Evolutionary conservation across 1,139 yeast species (phyloP).

Genomic region (Geotrichum fermentans): DNA sequence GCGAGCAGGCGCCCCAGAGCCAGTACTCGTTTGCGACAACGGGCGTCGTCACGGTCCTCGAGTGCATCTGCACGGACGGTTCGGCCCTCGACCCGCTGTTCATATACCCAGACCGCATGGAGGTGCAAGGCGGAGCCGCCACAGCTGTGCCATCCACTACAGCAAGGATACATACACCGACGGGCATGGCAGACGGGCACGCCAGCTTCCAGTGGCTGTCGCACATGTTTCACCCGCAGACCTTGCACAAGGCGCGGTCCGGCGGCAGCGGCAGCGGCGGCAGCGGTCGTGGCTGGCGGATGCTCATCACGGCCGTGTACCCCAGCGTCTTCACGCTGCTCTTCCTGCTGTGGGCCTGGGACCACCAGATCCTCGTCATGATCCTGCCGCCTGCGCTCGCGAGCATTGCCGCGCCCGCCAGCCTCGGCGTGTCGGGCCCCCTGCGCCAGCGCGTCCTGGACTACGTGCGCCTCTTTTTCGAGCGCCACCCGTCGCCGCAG

Average conservation of each 20-base stretch:
- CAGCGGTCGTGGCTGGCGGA: background rate
- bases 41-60: background rate
- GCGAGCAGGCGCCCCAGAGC: background rate
- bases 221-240: background rate
- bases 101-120: background rate
- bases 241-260: background rate
- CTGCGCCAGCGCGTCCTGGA: background rate
- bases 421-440: background rate
- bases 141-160: background rate
- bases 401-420: background rate
- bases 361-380: conserved; percentile 3
- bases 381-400: background rate
- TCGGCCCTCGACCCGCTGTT: background rate
- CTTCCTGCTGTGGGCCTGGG: conserved; percentile 8
- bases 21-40: background rate
- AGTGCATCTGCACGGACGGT: conserved; percentile 10
- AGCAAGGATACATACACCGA: background rate
- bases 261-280: background rate
- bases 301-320: conserved; percentile 2
- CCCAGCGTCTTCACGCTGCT: background rate
- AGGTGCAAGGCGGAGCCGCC: background rate
- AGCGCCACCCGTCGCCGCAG: background rate
- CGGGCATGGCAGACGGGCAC: background rate
- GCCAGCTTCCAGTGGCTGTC: background rate
- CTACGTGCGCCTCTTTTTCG: background rate